These are phyloP conservation scores for Cadophora luteo-olivacea DNA, from an alignment of 2,329 filamentous ascomycete species.

Conservation along the genomic window DNA sequence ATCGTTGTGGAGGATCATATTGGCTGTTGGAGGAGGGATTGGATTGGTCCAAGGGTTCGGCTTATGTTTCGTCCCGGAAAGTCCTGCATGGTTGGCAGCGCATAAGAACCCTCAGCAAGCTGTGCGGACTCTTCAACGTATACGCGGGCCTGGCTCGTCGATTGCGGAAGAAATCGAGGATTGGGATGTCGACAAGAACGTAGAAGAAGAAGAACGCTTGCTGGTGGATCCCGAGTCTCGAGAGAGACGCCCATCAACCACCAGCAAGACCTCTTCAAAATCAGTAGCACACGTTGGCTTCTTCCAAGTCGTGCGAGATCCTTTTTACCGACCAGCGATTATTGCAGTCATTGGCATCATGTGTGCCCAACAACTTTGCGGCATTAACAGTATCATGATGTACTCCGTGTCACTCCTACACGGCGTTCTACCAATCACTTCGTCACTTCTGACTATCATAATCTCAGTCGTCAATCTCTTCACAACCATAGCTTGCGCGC, in stretches of 20 bases:
- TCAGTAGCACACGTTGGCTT: slow-evolving; percentile 59
- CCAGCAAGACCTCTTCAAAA: slow-evolving; percentile 32
- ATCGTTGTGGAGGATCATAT: slow-evolving; percentile 81
- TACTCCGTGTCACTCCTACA: slow-evolving; percentile 92
- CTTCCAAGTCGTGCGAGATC: slow-evolving; percentile 69
- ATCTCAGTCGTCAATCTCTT: slow-evolving; percentile 88
- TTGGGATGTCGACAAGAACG: slow-evolving; percentile 56
- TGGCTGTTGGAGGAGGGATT: slow-evolving; percentile 74
- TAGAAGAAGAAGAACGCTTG: slow-evolving; percentile 41
- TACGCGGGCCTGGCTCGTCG: slow-evolving; percentile 73
- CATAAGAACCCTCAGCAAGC: slow-evolving; percentile 67
- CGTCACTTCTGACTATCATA: slow-evolving; percentile 82
- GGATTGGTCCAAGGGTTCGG: slow-evolving; percentile 72
- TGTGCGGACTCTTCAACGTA: slow-evolving; percentile 71
- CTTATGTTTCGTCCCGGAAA: slow-evolving; percentile 82
- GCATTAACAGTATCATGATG: slow-evolving; percentile 98
- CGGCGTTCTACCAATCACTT: slow-evolving; percentile 80
- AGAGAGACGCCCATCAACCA: slow-evolving; percentile 35
- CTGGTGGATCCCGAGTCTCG: slow-evolving; percentile 35
- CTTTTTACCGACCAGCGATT: slow-evolving; percentile 74
- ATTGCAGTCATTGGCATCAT: slow-evolving; percentile 89
- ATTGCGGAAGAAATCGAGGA: slow-evolving; percentile 75
- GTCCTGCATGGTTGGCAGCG: slow-evolving; percentile 83
- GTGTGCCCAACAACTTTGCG: slow-evolving; percentile 90
- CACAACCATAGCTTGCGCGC: slow-evolving; percentile 81